A percentile compares a stretch with the other conserved stretches of the same genome.
Evolutionary conservation across 1,139 yeast genomes (phyloP).

Genomic region (Yamadazyma jaroonii): DNA sequence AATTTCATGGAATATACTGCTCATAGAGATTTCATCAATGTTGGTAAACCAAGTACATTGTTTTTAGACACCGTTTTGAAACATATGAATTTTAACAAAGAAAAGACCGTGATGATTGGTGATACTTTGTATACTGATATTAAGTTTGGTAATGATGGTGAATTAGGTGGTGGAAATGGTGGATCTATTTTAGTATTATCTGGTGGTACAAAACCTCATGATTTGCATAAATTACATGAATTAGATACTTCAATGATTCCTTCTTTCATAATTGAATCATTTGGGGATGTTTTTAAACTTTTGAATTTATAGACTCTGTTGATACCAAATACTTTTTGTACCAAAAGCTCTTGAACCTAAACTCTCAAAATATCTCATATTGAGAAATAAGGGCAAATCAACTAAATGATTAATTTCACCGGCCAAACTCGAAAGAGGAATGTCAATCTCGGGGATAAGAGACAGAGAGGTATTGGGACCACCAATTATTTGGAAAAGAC

Average conservation of each 20-base stretch:
- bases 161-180: conserved; percentile 28
- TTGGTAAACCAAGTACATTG: conserved; percentile 37
- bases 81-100: conserved; percentile 24
- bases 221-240: conserved; percentile 19
- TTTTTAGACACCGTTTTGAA: conserved; percentile 30
- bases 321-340: too few relatives aligned
- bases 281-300: conserved; percentile 25
- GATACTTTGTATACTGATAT: conserved; percentile 44
- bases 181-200: conserved; percentile 35
- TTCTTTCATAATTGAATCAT: conserved; percentile 26
- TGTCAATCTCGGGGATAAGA: conserved; percentile 70
- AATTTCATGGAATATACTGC: conserved; percentile 37
- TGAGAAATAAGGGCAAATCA: too few relatives aligned
- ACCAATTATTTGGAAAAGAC: conserved; percentile 51
- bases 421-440: conserved; percentile 63
- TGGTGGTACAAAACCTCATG: conserved; percentile 33
- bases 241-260: conserved; percentile 25
- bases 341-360: too few relatives aligned
- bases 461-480: conserved; percentile 19
- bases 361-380: too few relatives aligned
- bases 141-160: conserved; percentile 43
- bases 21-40: conserved; percentile 30
- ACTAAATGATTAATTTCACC: conserved; percentile 61
- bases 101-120: conserved; percentile 39
- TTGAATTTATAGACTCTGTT: conserved; percentile 1